Percentiles rank a stretch among this genome's conserved stretches.
phyloP scores from a whole-genome alignment of 208 protist genomes.

The Leishmania lainsoni region DNA sequence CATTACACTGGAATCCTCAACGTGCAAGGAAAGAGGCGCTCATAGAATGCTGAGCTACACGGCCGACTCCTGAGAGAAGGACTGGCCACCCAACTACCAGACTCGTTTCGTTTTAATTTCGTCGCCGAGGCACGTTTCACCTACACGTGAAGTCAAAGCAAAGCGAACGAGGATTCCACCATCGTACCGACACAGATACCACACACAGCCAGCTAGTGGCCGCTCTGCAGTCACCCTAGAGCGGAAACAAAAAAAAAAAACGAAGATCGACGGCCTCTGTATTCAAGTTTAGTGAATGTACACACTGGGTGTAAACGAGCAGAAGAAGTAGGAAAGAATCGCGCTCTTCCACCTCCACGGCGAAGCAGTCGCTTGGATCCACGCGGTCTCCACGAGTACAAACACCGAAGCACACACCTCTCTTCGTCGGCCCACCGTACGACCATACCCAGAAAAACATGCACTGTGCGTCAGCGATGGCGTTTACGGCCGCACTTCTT shows the following conservation, averaged over 20 bases:
- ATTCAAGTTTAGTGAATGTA: background rate
- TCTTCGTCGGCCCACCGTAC: background rate
- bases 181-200: too few species aligned
- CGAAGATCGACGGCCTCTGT: background rate
- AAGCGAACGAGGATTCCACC: background rate
- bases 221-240: background rate
- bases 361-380: background rate
- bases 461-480: constrained; percentile 1
- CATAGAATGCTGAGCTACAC: too few species aligned
- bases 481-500: constrained; percentile 12
- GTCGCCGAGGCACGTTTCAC: background rate
- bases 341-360: background rate
- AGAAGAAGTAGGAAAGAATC: background rate
- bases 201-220: too few species aligned
- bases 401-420: background rate
- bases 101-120: background rate
- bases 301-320: background rate
- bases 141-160: background rate
- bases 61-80: background rate
- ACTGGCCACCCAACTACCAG: background rate
- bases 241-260: background rate
- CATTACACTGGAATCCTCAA: background rate
- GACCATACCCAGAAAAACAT: background rate
- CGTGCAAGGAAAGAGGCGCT: background rate
- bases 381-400: background rate